Conservation (phyloP, 2,329 filamentous ascomycete species). For the Colletotrichum eremochloae region DNA sequence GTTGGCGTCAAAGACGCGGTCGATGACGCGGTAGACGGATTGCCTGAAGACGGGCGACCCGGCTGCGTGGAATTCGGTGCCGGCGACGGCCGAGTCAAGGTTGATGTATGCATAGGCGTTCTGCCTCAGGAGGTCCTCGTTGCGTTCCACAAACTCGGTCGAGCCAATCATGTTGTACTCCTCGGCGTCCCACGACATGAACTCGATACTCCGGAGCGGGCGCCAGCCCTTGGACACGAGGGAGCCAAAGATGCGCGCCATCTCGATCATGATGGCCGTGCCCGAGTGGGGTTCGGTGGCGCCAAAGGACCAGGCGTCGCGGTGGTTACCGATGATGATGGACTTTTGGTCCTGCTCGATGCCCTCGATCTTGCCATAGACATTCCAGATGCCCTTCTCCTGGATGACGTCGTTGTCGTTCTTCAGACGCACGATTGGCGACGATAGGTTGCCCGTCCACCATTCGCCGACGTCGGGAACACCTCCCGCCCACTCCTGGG, state of each 20-base stretch:
- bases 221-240: conserved; percentile 85
- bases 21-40: conserved; percentile 78
- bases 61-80: conserved; percentile 79
- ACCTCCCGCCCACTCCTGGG: conserved; percentile 80
- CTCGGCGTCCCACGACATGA: conserved; percentile 95
- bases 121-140: conserved; percentile 77
- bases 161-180: conserved; percentile 96
- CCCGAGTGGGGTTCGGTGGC: conserved; percentile 88
- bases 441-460: conserved; percentile 80
- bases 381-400: conserved; percentile 90
- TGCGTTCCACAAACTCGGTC: conserved; percentile 93
- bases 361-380: conserved; percentile 87
- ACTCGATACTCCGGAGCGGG: conserved; percentile 93
- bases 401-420: conserved; percentile 90
- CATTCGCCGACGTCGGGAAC: conserved; percentile 81
- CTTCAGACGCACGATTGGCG: conserved; percentile 83
- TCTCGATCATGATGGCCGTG: conserved; percentile 90
- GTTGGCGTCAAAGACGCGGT: conserved; percentile 79
- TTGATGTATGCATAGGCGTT: conserved; percentile 92
- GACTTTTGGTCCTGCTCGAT: conserved; percentile 86
- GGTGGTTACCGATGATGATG: conserved; percentile 92
- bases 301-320: conserved; percentile 92
- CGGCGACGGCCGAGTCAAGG: conserved; percentile 85
- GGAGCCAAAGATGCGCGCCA: conserved; percentile 86
- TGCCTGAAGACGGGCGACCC: conserved; percentile 86